Base-by-base conservation (phyloP, 495 filamentous ascomycete species). In the Aspergillus avenaceus region DNA sequence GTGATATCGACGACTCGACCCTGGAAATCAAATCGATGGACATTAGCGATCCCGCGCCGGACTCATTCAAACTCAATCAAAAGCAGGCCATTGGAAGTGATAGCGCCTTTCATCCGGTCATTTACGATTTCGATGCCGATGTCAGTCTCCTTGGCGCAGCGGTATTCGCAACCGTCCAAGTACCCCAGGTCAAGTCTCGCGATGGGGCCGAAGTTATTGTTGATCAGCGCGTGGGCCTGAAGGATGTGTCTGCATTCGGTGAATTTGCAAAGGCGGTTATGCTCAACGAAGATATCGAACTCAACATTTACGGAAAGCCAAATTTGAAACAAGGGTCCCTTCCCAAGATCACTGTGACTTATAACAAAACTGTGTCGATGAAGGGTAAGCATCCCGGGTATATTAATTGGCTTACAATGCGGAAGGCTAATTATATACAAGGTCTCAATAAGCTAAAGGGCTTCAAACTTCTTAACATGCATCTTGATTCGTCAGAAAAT, bases 1-100 rank as follows among this genome's bases (percentile, higher is more conserved):
- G 69, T 38, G 82, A 82, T 60, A 74, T 91, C 51, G 78, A 87
- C 55, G 65, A 80, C 18, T 83, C 88, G 16, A 77, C 72, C 13
- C 73, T 91, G 37, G 71, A 72, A 21, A 66, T 91, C 57, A 75
- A 75, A 13, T 60, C 69, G 42, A 78, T 90, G 57, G 41, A 70
- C 9, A 71, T 90, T 62, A 75, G 73, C 38, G 64, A 85, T 25
- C 84, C 86, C 3, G 69, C 77, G 23, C 64, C 81, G 6, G 60
- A 80, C 12, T 78, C 74, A 21, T 67, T 89, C 55, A 65, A 74
- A 44, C 72, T 91, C 52, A 60, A 74, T 46, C 73, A 82, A 53
- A 68, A 60, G 12, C 73, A 71, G 27, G 64, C 74, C 26, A 64
- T 81, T 26, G 71, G 71, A 40, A 74, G 67, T 44, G 45, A 64